Percentiles rank a stretch among this genome's conserved stretches.
Evolutionary conservation across 495 filamentous ascomycete genomes (phyloP).

Genomic region (Daldinia grandis): DNA sequence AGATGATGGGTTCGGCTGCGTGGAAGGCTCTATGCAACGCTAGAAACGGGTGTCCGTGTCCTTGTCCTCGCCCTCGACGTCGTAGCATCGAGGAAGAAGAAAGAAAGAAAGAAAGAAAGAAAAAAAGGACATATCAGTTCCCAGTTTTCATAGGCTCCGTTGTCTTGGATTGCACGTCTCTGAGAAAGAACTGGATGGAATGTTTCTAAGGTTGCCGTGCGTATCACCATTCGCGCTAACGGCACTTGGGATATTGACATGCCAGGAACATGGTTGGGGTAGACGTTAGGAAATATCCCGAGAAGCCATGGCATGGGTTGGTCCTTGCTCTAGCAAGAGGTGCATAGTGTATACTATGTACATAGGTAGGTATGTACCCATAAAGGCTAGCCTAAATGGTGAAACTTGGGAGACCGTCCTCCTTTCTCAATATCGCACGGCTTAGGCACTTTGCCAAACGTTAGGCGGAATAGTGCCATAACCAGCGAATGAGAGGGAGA

Average conservation of each 20-base stretch:
- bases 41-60: constrained; percentile 14
- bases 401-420: constrained; percentile 15
- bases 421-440: constrained; percentile 10
- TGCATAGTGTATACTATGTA: neutral
- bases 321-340: neutral
- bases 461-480: constrained; percentile 23
- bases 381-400: constrained; percentile 19
- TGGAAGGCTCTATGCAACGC: constrained; percentile 31
- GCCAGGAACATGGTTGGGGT: constrained; percentile 36
- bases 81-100: constrained; percentile 26
- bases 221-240: constrained; percentile 39
- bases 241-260: constrained; percentile 33
- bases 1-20: constrained; percentile 14
- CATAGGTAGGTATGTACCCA: neutral
- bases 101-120: neutral
- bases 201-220: constrained; percentile 14
- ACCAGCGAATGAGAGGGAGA: constrained; percentile 13
- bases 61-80: constrained; percentile 14
- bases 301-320: neutral
- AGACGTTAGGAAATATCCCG: constrained; percentile 13
- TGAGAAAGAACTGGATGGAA: constrained; percentile 31
- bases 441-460: constrained; percentile 10
- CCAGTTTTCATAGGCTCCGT: constrained; percentile 16
- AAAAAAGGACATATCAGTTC: constrained; percentile 2
- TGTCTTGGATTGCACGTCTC: constrained; percentile 21